Evolutionary conservation across 805 yeast genomes (phyloP).

Genomic region (Barnettozyma siamensis): DNA sequence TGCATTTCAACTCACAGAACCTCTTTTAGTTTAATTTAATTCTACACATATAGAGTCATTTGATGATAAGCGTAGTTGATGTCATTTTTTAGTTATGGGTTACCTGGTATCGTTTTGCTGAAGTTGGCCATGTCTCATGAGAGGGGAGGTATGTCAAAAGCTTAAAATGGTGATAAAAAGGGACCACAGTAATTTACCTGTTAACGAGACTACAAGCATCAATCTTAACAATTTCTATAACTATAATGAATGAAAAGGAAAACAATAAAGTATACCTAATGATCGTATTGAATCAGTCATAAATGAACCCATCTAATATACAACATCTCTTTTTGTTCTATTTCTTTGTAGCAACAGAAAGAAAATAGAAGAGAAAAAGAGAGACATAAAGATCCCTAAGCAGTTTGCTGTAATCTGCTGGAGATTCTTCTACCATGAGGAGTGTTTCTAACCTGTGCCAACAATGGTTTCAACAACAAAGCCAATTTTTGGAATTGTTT

Average conservation of each 20-base stretch:
- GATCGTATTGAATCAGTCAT: not conserved
- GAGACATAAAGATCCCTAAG: not conserved
- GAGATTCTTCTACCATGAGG: constrained; percentile 95
- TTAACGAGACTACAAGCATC: no score
- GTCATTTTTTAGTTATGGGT: not conserved
- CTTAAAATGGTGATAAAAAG: no score
- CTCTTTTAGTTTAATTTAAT: not conserved
- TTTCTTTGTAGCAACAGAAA: no score
- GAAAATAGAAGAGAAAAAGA: not conserved
- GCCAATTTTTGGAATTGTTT: constrained; percentile 51
- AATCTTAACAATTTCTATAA: no score
- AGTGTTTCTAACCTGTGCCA: constrained; percentile 76
- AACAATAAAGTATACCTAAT: not conserved
- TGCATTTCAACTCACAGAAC: not conserved
- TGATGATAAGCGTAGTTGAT: no score
- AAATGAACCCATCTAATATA: constrained; percentile 5
- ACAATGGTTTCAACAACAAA: constrained; percentile 60
- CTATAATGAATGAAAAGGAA: no score
- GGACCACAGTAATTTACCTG: no score
- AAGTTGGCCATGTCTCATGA: no score
- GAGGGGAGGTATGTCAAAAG: no score
- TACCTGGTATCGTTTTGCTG: not conserved
- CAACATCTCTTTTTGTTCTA: not conserved
- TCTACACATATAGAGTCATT: not conserved
- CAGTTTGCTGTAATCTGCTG: constrained; percentile 45